Conservation (phyloP, 164 flowering plant genomes). For the Akebia trifoliata region DNA sequence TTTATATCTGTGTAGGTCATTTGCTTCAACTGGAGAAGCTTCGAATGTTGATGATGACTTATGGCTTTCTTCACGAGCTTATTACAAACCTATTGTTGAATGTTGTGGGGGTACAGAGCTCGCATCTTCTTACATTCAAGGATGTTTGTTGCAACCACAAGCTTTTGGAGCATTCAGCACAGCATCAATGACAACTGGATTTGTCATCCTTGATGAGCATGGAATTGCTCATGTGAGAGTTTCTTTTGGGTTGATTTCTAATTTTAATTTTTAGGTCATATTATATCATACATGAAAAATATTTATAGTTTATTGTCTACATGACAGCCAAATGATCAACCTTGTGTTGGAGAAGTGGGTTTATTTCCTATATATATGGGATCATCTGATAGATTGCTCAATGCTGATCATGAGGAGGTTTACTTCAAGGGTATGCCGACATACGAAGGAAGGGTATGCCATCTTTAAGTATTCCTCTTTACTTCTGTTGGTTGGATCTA, state of each 20-base stretch:
- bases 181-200: conserved; percentile 63
- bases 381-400: conserved; percentile 75
- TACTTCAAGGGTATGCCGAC: conserved; percentile 94
- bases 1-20: conserved; percentile 37
- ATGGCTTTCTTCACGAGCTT: conserved; percentile 88
- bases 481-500: no score
- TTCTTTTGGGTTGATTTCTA: conserved; percentile 2
- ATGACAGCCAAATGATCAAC: conserved; percentile 73
- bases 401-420: conserved; percentile 85
- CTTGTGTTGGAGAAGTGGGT: conserved; percentile 87
- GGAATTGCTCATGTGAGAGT: conserved; percentile 77
- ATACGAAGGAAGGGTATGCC: conserved; percentile 73
- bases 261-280: not conserved
- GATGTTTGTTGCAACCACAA: conserved; percentile 74
- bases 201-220: conserved; percentile 77
- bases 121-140: conserved; percentile 64
- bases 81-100: conserved; percentile 75
- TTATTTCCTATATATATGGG: conserved; percentile 71
- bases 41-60: conserved; percentile 91
- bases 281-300: not conserved
- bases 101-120: conserved; percentile 97
- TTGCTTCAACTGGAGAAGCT: conserved; percentile 83
- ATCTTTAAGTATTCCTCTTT: not conserved
- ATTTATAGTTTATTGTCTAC: conserved; percentile 2
- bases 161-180: conserved; percentile 90